These are phyloP conservation scores for Lecanosticta acicola DNA, from an alignment of 2,329 filamentous ascomycete genomes.

Conservation along the genomic window DNA sequence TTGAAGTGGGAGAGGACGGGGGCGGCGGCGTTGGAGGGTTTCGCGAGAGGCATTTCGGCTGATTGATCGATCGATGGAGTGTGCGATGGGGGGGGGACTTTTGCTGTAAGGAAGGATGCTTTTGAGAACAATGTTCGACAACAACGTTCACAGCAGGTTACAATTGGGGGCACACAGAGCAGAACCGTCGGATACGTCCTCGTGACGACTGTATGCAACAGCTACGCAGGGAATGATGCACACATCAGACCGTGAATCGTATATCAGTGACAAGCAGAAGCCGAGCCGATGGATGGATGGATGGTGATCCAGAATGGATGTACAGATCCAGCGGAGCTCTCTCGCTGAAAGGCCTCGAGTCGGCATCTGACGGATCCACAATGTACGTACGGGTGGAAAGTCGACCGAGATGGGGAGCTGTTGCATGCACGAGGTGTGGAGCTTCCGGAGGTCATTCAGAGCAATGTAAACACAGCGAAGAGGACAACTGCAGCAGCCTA, in stretches of 20 bases:
- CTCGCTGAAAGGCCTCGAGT: background rate
- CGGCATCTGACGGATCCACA: background rate
- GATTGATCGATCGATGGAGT: background rate
- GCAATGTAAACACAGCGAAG: background rate
- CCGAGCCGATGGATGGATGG: no score
- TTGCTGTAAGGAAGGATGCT: no score
- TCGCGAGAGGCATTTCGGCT: slow-evolving; percentile 21
- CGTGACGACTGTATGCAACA: background rate
- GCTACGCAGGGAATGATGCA: background rate
- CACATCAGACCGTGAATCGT: no score
- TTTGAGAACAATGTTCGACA: background rate
- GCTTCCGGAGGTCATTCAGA: background rate
- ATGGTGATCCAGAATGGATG: no score
- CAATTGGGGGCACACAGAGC: background rate
- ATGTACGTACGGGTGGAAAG: background rate
- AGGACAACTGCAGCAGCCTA: background rate
- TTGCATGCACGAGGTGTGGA: background rate
- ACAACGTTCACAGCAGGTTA: background rate
- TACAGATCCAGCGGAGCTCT: no score
- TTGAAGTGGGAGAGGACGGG: slow-evolving; percentile 53
- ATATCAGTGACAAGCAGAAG: no score
- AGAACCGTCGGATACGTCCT: no score
- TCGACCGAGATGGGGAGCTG: background rate
- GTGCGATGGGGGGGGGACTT: no score
- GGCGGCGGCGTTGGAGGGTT: slow-evolving; percentile 10